phyloP scores from a whole-genome alignment of 768 basidiomycete genomes.

The Pholiota microspora region DNA sequence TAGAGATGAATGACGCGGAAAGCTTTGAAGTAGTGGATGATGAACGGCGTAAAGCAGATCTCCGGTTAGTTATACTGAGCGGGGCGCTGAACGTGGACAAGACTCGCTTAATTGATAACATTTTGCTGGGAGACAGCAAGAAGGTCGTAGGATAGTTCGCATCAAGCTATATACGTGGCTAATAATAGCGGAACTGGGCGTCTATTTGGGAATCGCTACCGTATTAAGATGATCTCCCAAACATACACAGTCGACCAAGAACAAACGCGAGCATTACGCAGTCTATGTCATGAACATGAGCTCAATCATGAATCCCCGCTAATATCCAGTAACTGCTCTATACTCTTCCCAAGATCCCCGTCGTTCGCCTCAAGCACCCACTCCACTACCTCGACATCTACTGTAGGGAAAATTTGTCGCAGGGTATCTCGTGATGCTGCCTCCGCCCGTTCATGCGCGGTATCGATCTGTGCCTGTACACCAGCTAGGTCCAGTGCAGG shows the following conservation, averaged over 20 bases:
- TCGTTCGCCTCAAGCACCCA: slow-evolving; percentile 88
- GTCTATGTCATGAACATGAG: background rate
- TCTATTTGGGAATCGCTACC: too few relatives aligned
- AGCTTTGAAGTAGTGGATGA: slow-evolving; percentile 65
- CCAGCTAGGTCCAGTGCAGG: slow-evolving; percentile 67
- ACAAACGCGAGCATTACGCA: too few relatives aligned
- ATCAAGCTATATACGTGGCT: background rate
- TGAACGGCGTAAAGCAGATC: slow-evolving; percentile 23
- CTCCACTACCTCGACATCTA: slow-evolving; percentile 83
- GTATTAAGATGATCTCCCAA: too few relatives aligned
- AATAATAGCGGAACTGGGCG: too few relatives aligned
- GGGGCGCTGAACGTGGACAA: slow-evolving; percentile 84
- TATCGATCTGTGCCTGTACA: slow-evolving; percentile 76
- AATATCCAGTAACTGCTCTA: slow-evolving; percentile 84
- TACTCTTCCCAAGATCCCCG: slow-evolving; percentile 87
- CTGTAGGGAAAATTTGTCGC: slow-evolving; percentile 82
- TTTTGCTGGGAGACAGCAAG: slow-evolving; percentile 61
- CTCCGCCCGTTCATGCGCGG: slow-evolving; percentile 70
- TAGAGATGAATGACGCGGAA: slow-evolving; percentile 83
- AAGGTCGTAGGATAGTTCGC: slow-evolving; percentile 30
- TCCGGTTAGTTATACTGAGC: slow-evolving; percentile 63
- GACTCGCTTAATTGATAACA: slow-evolving; percentile 92
- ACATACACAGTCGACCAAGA: too few relatives aligned
- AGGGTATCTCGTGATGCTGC: slow-evolving; percentile 75
- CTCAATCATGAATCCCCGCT: slow-evolving; percentile 35